phyloP scores from a whole-genome alignment of 169 alveolate genomes.

The Amoebophrya sp. region DNA sequence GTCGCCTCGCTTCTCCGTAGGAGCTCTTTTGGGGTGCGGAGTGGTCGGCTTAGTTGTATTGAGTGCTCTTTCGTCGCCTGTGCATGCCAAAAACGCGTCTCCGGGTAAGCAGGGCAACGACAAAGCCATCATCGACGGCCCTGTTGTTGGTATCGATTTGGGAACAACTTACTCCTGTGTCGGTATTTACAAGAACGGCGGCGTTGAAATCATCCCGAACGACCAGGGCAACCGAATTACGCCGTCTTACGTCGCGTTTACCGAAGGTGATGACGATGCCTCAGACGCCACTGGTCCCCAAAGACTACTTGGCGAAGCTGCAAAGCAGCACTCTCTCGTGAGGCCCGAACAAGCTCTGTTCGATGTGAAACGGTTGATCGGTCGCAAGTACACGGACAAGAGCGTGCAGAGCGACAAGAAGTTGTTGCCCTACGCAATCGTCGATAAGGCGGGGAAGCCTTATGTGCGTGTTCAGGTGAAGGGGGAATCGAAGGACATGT shows the following conservation, averaged over 20 bases:
- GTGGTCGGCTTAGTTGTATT: too few species aligned
- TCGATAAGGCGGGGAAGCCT: conserved; percentile 70
- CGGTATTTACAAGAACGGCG: conserved; percentile 93
- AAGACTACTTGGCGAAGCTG: conserved; percentile 92
- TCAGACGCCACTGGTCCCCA: conserved; percentile 93
- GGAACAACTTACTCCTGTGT: too few species aligned
- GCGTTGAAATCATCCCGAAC: conserved; percentile 94
- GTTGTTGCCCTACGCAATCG: conserved; percentile 81
- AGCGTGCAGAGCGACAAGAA: conserved; percentile 84
- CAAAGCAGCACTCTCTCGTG: conserved; percentile 90
- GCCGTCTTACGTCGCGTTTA: conserved; percentile 95
- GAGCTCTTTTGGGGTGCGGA: too few species aligned
- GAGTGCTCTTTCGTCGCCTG: too few species aligned
- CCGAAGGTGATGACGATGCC: conserved; percentile 82
- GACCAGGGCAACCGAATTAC: conserved; percentile 93
- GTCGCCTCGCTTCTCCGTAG: too few species aligned
- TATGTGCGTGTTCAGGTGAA: conserved; percentile 71
- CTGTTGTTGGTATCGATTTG: conserved; percentile 94
- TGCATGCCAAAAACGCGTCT: too few species aligned
- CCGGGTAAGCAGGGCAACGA: too few species aligned
- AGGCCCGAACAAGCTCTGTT: conserved; percentile 92
- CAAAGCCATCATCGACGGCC: too few species aligned
- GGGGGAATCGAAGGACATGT: conserved; percentile 83
- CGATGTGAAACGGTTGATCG: conserved; percentile 92
- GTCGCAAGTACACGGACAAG: conserved; percentile 83